Percentiles rank a stretch among this genome's conserved stretches.
phyloP scores from a whole-genome alignment of 2,329 filamentous ascomycete genomes.

The Clonostachys rhizophaga region DNA sequence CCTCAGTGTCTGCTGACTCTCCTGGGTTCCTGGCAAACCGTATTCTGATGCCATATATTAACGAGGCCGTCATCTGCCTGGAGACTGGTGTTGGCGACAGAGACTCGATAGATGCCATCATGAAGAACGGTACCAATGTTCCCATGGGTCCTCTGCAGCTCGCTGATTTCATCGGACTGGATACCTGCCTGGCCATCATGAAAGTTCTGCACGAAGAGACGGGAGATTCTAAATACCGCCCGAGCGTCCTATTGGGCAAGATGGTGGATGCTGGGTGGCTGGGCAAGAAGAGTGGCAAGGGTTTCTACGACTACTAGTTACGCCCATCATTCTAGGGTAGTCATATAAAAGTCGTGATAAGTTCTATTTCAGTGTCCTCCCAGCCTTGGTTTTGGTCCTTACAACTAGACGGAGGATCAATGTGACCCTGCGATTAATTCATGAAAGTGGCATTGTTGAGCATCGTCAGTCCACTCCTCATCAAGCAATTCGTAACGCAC shows the following conservation, averaged over 20 bases:
- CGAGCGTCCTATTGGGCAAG: slow-evolving; percentile 79
- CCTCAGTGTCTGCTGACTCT: slow-evolving; percentile 81
- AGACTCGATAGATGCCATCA: slow-evolving; percentile 93
- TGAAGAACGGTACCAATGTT: slow-evolving; percentile 99
- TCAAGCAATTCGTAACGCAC: no score
- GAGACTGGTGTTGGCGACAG: slow-evolving; percentile 87
- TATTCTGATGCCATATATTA: slow-evolving; percentile 99
- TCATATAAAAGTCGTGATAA: no score
- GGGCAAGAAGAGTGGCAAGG: slow-evolving; percentile 95
- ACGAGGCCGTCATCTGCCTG: slow-evolving; percentile 93
- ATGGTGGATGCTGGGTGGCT: slow-evolving; percentile 99
- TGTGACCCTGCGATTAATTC: no score
- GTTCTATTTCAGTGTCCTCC: no score
- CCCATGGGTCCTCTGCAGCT: slow-evolving; percentile 94
- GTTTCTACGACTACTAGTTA: slow-evolving; percentile 81
- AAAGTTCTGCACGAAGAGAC: slow-evolving; percentile 88
- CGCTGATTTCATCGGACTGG: slow-evolving; percentile 95
- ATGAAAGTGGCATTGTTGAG: no score
- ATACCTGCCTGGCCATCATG: slow-evolving; percentile 97
- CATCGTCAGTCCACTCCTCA: no score
- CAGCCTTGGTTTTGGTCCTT: no score
- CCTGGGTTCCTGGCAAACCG: slow-evolving; percentile 95
- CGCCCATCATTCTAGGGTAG: neutral
- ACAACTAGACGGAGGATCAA: no score
- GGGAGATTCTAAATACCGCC: slow-evolving; percentile 92